Base-by-base conservation (phyloP, 257 asterid species). In the Przewalskia tangutica region DNA sequence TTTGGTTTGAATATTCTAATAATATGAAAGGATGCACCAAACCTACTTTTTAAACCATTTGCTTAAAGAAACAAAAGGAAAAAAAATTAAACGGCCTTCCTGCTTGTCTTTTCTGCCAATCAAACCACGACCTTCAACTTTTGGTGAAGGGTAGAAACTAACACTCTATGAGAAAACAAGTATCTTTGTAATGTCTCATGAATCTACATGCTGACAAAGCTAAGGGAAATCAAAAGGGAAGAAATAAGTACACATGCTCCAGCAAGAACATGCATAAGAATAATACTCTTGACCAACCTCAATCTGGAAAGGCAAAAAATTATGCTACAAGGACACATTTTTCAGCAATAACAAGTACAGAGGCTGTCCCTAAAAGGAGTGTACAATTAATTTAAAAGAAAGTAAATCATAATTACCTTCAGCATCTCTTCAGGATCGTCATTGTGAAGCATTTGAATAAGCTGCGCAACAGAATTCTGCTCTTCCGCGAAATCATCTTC, bases 401-500 rank as follows among this genome's bases (percentile, higher is more conserved):
- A 48, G 59, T 12, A 46, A 2, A 70, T 46, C 79, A 73, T 80
- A 59, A 84, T 82, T 86, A 96, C 99, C 95, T 94, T 92, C 82
- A 94, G 88, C 99, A 94, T 94, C 88, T 96, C 98, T 84, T 93
- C 97, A 40, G 94, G 95, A 84, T 94, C 93, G 81, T 93, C 97
- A 87, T 88, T 89, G 70, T 94, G 89, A 83, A 96, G 86, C 98
- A 96, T 93, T 83, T 93, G 98, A 82, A 96, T 91, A 82, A 96
- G 97, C 77, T 94, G 92, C 50, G 98, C 95, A 82, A 96, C 96
- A 60, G 89, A 91, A 84, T 93, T 93, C 87, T 96, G 99, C 84
- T 96, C 99, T 91, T 96, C 99, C 65, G 89, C 88, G 85, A 96
- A 96, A 86, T 96, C 99, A 82, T 92, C 97, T 88, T 92, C 98